These are phyloP conservation scores for Globisporangium mamillatum DNA, from an alignment of 352 stramenopile genomes.

Conservation along the genomic window DNA sequence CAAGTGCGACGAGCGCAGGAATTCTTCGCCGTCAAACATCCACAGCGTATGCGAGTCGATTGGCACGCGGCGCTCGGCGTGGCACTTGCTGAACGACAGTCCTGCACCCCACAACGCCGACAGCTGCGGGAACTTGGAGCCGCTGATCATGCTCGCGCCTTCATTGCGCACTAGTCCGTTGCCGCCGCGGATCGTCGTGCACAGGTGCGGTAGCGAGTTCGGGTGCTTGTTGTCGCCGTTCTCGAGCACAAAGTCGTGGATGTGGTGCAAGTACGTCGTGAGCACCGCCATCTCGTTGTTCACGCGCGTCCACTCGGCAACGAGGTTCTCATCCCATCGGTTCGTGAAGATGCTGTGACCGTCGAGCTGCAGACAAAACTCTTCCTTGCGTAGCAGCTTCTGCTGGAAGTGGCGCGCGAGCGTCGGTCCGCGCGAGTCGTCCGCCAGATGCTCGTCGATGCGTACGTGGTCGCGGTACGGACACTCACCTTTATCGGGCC, in stretches of 20 bases:
- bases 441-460: conserved; percentile 59
- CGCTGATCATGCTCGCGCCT: conserved; percentile 77
- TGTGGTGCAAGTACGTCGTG: conserved; percentile 79
- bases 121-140: conserved; percentile 71
- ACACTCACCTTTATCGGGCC: conserved; percentile 58
- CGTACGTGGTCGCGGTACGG: conserved; percentile 71
- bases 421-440: conserved; percentile 75
- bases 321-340: conserved; percentile 69
- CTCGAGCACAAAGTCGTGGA: conserved; percentile 76
- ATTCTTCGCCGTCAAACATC: conserved; percentile 78
- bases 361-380: conserved; percentile 85
- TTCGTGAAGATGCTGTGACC: conserved; percentile 87
- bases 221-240: conserved; percentile 73
- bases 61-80: conserved; percentile 67
- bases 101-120: conserved; percentile 72
- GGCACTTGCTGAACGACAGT: conserved; percentile 83
- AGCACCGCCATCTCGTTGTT: conserved; percentile 85
- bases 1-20: conserved; percentile 53
- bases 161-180: conserved; percentile 70
- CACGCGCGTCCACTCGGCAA: conserved; percentile 70
- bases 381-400: conserved; percentile 66
- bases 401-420: conserved; percentile 81
- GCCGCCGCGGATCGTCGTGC: conserved; percentile 65
- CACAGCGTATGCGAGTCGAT: conserved; percentile 81
- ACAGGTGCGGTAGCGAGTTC: conserved; percentile 66